Evolutionary conservation across 1,284 basidiomycete genomes (phyloP).

Genomic region (Apiotrichum veenhuisii): DNA sequence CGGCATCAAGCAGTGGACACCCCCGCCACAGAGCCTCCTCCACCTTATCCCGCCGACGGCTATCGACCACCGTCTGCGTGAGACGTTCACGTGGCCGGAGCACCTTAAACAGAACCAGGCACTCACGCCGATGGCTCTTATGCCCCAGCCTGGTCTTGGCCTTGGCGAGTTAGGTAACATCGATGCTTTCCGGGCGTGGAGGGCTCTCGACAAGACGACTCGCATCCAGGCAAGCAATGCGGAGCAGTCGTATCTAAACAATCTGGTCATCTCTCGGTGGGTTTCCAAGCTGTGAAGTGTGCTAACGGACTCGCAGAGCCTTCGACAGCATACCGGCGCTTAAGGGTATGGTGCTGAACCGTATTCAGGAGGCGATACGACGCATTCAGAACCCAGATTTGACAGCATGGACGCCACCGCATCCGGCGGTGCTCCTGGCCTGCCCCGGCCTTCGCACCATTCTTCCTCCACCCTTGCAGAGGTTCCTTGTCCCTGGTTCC

Average conservation of each 20-base stretch:
- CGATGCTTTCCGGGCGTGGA: no score
- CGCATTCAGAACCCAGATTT: not conserved
- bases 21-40: not conserved
- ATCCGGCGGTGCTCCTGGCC: not conserved
- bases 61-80: not conserved
- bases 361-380: not conserved
- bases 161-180: no score
- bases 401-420: not conserved
- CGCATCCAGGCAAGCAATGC: no score
- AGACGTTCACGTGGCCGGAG: conserved; percentile 1
- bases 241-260: no score
- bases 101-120: no score
- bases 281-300: no score
- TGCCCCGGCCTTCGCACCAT: not conserved
- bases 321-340: no score
- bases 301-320: no score
- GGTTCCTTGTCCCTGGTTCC: not conserved
- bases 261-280: no score
- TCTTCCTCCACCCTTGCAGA: not conserved
- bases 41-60: not conserved
- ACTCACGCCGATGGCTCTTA: not conserved
- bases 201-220: no score
- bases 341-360: no score
- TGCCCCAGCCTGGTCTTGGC: not conserved
- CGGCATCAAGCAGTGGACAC: conserved; percentile 8